These are phyloP conservation scores for Aspergillus cristatus DNA, from an alignment of 495 filamentous ascomycete genomes.

Conservation along the genomic window DNA sequence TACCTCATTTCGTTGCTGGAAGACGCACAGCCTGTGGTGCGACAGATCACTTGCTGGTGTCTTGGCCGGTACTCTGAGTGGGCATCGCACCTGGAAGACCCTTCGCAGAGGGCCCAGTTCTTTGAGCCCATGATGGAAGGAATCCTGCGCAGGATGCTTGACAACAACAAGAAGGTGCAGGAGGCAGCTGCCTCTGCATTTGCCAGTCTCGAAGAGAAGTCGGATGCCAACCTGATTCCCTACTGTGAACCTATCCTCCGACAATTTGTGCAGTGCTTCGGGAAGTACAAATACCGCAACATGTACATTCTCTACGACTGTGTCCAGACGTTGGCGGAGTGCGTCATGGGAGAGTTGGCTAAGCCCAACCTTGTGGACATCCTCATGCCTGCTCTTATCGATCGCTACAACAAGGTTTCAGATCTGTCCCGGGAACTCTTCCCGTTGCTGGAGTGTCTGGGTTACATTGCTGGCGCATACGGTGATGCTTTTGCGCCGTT, in stretches of 20 bases:
- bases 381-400: slow-evolving; percentile 91
- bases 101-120: slow-evolving; percentile 57
- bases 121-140: slow-evolving; percentile 99
- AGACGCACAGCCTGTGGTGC: slow-evolving; percentile 83
- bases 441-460: slow-evolving; percentile 87
- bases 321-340: slow-evolving; percentile 92
- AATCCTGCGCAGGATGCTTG: slow-evolving; percentile 86
- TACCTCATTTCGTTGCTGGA: slow-evolving; percentile 83
- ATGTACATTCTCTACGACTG: slow-evolving; percentile 99
- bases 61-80: slow-evolving; percentile 88
- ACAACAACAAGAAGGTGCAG: slow-evolving; percentile 95
- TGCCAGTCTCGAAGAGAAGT: slow-evolving; percentile 91
- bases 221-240: slow-evolving; percentile 64
- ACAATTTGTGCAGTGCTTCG: slow-evolving; percentile 88
- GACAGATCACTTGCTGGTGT: slow-evolving; percentile 97
- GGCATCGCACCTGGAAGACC: slow-evolving; percentile 68
- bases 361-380: slow-evolving; percentile 68
- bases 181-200: slow-evolving; percentile 95
- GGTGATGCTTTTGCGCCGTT: slow-evolving; percentile 75
- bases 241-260: slow-evolving; percentile 86
- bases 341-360: slow-evolving; percentile 71
- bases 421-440: slow-evolving; percentile 93
- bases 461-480: slow-evolving; percentile 85
- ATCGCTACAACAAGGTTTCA: slow-evolving; percentile 75
- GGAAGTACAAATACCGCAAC: slow-evolving; percentile 94